These are phyloP conservation scores for Scleroderma bovista DNA, from an alignment of 768 basidiomycete species.

Conservation along the genomic window DNA sequence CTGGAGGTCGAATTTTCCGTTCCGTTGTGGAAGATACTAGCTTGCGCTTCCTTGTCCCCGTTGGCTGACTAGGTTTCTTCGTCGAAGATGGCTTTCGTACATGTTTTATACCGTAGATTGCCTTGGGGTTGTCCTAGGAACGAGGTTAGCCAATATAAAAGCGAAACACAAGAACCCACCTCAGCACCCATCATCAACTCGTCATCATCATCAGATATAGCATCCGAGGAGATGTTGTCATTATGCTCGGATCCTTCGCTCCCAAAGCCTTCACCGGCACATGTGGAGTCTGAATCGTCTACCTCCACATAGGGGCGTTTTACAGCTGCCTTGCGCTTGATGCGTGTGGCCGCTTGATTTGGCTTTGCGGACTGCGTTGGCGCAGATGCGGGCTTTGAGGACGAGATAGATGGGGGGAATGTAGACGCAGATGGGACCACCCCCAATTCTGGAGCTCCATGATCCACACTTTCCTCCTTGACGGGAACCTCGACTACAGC, in stretches of 20 bases:
- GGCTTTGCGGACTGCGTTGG: conserved; percentile 2
- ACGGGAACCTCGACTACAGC: conserved; percentile 54
- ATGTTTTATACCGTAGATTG: conserved; percentile 29
- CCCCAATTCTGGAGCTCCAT: conserved; percentile 21
- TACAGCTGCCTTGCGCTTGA: conserved; percentile 13
- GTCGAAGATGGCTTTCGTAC: conserved; percentile 8
- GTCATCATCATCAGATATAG: conserved; percentile 42
- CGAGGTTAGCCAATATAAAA: conserved; percentile 1
- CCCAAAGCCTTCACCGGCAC: conserved; percentile 14
- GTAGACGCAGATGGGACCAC: conserved; percentile 7
- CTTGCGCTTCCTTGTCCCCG: conserved; percentile 19
- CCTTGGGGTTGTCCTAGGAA: conserved; percentile 37
- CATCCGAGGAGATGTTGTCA: conserved; percentile 10
- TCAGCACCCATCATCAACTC: conserved; percentile 58
- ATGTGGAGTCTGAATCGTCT: conserved; percentile 22
- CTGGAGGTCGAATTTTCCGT: conserved; percentile 8
- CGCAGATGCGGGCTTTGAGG: conserved; percentile 6
- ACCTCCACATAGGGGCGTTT: conserved; percentile 29
- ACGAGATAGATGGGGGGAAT: conserved; percentile 12
- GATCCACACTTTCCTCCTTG: conserved; percentile 54
- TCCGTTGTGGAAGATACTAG: background rate
- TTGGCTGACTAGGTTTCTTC: conserved; percentile 3
- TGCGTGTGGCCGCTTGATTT: conserved; percentile 8
- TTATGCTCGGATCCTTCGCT: conserved; percentile 1
- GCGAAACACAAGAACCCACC: conserved; percentile 29